These are phyloP conservation scores for Closterium sp. DNA, from an alignment of 139 green algal genomes.

Conservation along the genomic window DNA sequence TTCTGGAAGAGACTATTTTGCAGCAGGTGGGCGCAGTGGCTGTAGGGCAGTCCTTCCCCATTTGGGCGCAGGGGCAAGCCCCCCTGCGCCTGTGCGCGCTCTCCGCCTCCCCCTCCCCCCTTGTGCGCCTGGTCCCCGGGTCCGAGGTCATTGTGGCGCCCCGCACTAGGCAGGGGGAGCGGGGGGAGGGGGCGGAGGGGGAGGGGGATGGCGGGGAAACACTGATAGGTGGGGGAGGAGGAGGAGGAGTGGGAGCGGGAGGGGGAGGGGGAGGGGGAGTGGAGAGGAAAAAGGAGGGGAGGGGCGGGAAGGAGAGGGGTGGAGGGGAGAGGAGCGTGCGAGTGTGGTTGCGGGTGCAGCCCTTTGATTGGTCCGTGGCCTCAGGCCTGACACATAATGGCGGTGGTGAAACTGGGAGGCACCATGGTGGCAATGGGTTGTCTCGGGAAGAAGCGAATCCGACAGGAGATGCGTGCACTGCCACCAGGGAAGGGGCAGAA, in stretches of 20 bases:
- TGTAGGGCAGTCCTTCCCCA: constrained; percentile 62
- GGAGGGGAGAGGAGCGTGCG: background rate
- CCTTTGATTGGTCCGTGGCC: too few species aligned
- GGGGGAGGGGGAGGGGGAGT: background rate
- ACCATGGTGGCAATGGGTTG: too few species aligned
- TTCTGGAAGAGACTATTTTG: constrained; percentile 75
- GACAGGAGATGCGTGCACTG: too few species aligned
- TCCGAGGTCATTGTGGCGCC: constrained; percentile 75
- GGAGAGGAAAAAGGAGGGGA: constrained; percentile 6
- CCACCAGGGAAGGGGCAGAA: too few species aligned
- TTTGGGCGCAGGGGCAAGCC: constrained; percentile 62
- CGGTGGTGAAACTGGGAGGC: too few species aligned
- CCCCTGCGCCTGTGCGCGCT: constrained; percentile 15
- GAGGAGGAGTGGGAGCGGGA: background rate
- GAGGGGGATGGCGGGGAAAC: background rate
- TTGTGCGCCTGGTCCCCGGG: constrained; percentile 64
- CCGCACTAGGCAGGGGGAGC: background rate
- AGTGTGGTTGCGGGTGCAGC: background rate
- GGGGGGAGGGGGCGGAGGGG: background rate
- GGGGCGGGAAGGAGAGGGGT: constrained; percentile 1
- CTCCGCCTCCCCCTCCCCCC: constrained; percentile 3
- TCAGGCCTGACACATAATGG: too few species aligned
- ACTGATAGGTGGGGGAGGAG: background rate
- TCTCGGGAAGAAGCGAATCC: too few species aligned
- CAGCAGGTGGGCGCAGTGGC: constrained; percentile 63